phyloP scores from a whole-genome alignment of 257 asterid genomes.

The Linaria vulgaris region DNA sequence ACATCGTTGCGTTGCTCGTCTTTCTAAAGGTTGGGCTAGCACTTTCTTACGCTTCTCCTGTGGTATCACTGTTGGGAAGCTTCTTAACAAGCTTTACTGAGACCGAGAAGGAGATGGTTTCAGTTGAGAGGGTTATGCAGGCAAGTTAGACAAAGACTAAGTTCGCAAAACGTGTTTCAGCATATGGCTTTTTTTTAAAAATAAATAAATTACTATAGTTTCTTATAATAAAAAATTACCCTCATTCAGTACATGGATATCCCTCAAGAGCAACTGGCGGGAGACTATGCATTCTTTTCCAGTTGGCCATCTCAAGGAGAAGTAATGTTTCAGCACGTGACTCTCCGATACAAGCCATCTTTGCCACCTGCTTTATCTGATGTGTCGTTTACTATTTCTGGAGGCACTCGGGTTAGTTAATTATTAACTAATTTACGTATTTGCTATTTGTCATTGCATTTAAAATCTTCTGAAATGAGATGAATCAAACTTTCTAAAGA shows the following conservation, averaged over 20 bases:
- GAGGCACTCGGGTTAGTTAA: slow-evolving; percentile 71
- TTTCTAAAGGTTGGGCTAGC: slow-evolving; percentile 82
- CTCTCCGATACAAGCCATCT: slow-evolving; percentile 75
- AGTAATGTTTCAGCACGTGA: slow-evolving; percentile 69
- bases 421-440: not conserved
- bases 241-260: slow-evolving; percentile 75
- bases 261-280: slow-evolving; percentile 61
- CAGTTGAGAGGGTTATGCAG: slow-evolving; percentile 94
- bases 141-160: slow-evolving; percentile 36
- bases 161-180: not conserved
- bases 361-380: slow-evolving; percentile 69
- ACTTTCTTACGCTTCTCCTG: slow-evolving; percentile 93
- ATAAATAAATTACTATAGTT: too few relatives aligned
- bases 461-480: not conserved
- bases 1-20: slow-evolving; percentile 10
- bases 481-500: not conserved
- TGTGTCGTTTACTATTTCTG: slow-evolving; percentile 58
- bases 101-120: slow-evolving; percentile 98
- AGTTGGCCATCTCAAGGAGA: slow-evolving; percentile 77
- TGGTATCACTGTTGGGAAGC: slow-evolving; percentile 80
- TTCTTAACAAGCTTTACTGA: slow-evolving; percentile 93
- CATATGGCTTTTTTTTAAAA: not conserved
- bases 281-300: slow-evolving; percentile 36
- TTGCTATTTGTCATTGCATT: not conserved
- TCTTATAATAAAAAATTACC: too few relatives aligned